phyloP scores from a whole-genome alignment of 2,329 filamentous ascomycete species.

The Remersonia thermophila region DNA sequence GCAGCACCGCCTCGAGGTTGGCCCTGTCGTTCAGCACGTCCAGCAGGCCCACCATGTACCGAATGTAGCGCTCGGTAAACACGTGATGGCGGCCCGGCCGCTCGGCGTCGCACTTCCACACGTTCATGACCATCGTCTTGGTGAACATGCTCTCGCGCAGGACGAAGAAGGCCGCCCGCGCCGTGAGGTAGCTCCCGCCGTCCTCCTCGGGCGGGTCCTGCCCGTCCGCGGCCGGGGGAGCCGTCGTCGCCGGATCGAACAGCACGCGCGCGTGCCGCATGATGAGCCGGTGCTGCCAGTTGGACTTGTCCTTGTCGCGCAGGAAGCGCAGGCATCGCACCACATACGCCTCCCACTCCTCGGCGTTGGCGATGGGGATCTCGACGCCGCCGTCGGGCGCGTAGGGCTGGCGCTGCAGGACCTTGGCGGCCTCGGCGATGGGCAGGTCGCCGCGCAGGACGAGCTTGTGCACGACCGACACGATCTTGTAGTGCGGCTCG shows the following conservation, averaged over 20 bases:
- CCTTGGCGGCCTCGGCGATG: constrained; percentile 35
- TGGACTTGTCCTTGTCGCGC: constrained; percentile 70
- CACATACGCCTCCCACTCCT: constrained; percentile 48
- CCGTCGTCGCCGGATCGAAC: constrained; percentile 31
- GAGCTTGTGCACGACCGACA: constrained; percentile 71
- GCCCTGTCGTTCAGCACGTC: constrained; percentile 61
- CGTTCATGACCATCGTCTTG: constrained; percentile 87
- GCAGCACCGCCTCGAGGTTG: constrained; percentile 66
- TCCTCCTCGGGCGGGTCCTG: too few species aligned
- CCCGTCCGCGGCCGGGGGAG: constrained; percentile 38
- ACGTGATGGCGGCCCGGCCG: constrained; percentile 77
- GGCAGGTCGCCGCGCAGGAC: constrained; percentile 43
- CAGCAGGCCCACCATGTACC: constrained; percentile 66
- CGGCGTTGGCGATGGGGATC: constrained; percentile 42
- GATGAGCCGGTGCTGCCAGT: constrained; percentile 91
- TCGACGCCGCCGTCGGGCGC: constrained; percentile 36
- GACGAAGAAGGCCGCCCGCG: constrained; percentile 67
- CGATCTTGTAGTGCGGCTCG: constrained; percentile 86
- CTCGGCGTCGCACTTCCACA: constrained; percentile 89
- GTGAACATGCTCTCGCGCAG: constrained; percentile 67
- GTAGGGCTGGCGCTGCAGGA: constrained; percentile 45
- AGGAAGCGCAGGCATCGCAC: constrained; percentile 39
- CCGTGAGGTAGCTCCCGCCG: too few species aligned
- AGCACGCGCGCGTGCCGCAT: constrained; percentile 54
- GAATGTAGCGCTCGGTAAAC: constrained; percentile 76